Evolutionary conservation across 768 basidiomycete species (phyloP).

Genomic region (Tephrocybe sp.): DNA sequence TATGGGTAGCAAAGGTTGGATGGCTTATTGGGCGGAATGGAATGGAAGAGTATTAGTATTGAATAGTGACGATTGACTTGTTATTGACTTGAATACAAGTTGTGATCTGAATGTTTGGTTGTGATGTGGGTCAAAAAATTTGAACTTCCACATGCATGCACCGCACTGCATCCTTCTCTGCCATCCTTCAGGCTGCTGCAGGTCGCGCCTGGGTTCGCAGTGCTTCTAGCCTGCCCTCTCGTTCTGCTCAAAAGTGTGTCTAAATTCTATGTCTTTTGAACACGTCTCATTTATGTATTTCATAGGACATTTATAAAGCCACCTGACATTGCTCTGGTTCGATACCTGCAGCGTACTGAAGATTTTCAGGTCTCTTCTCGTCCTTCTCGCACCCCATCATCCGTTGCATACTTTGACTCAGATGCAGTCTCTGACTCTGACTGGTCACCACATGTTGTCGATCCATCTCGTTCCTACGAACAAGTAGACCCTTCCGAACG

Average conservation of each 20-base stretch:
- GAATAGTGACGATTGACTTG: not conserved
- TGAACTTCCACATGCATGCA: slow-evolving; percentile 44
- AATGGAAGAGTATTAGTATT: slow-evolving; percentile 31
- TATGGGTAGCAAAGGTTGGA: slow-evolving; percentile 73
- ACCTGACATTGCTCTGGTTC: not conserved
- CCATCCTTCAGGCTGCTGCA: slow-evolving; percentile 46
- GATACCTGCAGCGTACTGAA: not conserved
- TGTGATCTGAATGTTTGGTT: slow-evolving; percentile 12
- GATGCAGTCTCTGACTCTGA: slow-evolving; percentile 23
- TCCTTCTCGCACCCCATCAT: not conserved
- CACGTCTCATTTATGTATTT: not conserved
- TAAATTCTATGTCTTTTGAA: not conserved
- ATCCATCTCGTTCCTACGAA: slow-evolving; percentile 20
- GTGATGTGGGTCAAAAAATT: slow-evolving; percentile 16
- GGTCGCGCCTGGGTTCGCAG: slow-evolving; percentile 44
- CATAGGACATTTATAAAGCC: slow-evolving; percentile 3
- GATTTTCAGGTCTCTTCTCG: not conserved
- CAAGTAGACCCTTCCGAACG: not conserved
- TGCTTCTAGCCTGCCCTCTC: slow-evolving; percentile 5
- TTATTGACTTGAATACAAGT: slow-evolving; percentile 8
- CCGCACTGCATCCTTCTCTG: slow-evolving; percentile 40
- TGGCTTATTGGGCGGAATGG: slow-evolving; percentile 65
- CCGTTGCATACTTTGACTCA: slow-evolving; percentile 17
- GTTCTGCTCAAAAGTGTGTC: not conserved
- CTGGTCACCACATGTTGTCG: slow-evolving; percentile 16